Evolutionary conservation across 2,329 filamentous ascomycete genomes (phyloP).

Genomic region (Eurotiales sp.): DNA sequence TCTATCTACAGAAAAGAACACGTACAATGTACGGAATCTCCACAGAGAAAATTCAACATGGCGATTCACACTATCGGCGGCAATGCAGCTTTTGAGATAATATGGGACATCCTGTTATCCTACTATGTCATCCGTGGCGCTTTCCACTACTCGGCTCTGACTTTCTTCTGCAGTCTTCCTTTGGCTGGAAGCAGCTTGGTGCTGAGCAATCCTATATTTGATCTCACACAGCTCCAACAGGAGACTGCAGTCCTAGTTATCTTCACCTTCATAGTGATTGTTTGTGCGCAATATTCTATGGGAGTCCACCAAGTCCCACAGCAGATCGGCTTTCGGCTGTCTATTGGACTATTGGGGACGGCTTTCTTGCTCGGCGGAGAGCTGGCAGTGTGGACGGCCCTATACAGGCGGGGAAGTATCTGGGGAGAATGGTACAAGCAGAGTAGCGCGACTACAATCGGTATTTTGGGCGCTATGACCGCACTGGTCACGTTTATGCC

Average conservation of each 20-base stretch:
- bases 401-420: not conserved
- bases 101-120: conserved; percentile 1
- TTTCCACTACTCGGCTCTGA: not conserved
- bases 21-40: too few species aligned
- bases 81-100: not conserved
- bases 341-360: not conserved
- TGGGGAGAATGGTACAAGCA: conserved; percentile 1
- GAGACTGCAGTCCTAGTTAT: not conserved
- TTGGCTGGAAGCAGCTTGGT: not conserved
- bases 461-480: not conserved
- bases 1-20: too few species aligned
- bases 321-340: not conserved
- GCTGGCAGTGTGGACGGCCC: not conserved
- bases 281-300: not conserved
- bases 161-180: conserved; percentile 3
- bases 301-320: not conserved
- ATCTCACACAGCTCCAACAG: not conserved
- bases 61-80: not conserved
- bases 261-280: not conserved
- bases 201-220: not conserved
- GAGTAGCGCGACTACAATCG: not conserved
- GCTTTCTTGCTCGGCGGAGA: not conserved
- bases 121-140: not conserved
- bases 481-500: not conserved
- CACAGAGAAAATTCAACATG: too few species aligned